Evolutionary conservation across 2,329 filamentous ascomycete genomes (phyloP), one percentile per base, ranked within the genome.

Genomic region (Rhynchosporium agropyri): DNA sequence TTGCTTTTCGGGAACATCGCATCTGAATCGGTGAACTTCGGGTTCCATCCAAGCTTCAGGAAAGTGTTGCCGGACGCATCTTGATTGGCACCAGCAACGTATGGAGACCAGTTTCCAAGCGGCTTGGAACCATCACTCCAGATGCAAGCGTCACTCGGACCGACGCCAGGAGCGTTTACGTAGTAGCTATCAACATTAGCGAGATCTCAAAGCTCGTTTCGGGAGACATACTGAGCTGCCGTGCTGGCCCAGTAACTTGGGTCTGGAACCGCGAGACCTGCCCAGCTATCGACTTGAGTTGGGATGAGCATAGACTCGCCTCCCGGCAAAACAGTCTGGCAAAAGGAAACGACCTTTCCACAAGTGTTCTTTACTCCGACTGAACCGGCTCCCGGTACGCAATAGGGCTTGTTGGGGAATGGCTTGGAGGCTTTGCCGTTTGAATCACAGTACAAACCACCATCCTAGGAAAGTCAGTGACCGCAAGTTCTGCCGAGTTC

Each of bases 281-380:
- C 79, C 29, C 72, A 72, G 65, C 79, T 77, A 28, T 79, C 72
- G 53, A 92, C 86, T 66, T 86, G 76, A n/a, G 89, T 93, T 15
- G 89, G 89, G 70, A 92, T 92, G 69, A 92, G 80, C 89, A 93
- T 93, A 65, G 88, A 88, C 78, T 93, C 90, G 71, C 91, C 89
- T 56, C 90, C 90, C 20, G 90, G 90, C 65, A 92, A 77, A 13
- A 92, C 88, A 4, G 90, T 93, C 77, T 93, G 90, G 76, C 90
- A 93, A 77, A 90, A 91, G 2, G 90, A 85, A 60, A 92, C 83
- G 13, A 81, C 72, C 42, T 79, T 77, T 50, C 84, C 82, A 65
- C 83, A 84, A 69, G 87, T 86, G 79, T 92, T 93, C 65, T 86
- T 79, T 42, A 83, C 89, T 62, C 80, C 78, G 60, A 93, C 81